Evolutionary conservation across 164 flowering plant genomes (phyloP).

Genomic region (Aristolochia contorta): DNA sequence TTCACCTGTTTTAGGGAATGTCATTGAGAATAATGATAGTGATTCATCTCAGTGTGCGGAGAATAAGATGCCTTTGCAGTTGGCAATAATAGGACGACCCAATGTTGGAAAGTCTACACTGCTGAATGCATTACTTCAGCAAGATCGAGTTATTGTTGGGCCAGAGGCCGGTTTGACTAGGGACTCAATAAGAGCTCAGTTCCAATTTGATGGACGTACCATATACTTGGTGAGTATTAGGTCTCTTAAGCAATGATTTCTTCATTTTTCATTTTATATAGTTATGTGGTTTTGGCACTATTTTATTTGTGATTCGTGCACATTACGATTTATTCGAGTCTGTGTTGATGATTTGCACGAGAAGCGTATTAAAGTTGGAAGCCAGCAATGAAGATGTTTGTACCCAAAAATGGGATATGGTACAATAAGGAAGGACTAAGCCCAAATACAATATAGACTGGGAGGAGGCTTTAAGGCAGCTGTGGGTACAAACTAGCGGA

Average conservation of each 20-base stretch:
- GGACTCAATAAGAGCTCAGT: slow-evolving; percentile 78
- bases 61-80: slow-evolving; percentile 64
- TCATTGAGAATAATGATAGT: slow-evolving; percentile 6
- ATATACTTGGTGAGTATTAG: slow-evolving; percentile 48
- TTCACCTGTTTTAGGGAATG: slow-evolving; percentile 23
- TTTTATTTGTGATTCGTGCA: not conserved
- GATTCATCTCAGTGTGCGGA: slow-evolving; percentile 37
- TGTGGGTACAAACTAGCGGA: too few species aligned
- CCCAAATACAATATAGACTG: too few species aligned
- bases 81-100: slow-evolving; percentile 94
- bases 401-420: too few species aligned
- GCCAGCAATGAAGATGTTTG: too few species aligned
- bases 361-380: not conserved
- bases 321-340: not conserved
- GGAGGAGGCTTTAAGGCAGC: too few species aligned
- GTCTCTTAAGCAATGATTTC: slow-evolving; percentile 1
- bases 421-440: too few species aligned
- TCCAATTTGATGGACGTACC: slow-evolving; percentile 64
- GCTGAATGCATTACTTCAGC: slow-evolving; percentile 71
- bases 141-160: slow-evolving; percentile 90
- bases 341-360: not conserved
- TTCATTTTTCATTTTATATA: not conserved
- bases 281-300: too few species aligned
- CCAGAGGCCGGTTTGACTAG: slow-evolving; percentile 98
- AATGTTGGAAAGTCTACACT: slow-evolving; percentile 97